phyloP scores from a whole-genome alignment of 2,329 filamentous ascomycete genomes.

The Clarireedia sp. region DNA sequence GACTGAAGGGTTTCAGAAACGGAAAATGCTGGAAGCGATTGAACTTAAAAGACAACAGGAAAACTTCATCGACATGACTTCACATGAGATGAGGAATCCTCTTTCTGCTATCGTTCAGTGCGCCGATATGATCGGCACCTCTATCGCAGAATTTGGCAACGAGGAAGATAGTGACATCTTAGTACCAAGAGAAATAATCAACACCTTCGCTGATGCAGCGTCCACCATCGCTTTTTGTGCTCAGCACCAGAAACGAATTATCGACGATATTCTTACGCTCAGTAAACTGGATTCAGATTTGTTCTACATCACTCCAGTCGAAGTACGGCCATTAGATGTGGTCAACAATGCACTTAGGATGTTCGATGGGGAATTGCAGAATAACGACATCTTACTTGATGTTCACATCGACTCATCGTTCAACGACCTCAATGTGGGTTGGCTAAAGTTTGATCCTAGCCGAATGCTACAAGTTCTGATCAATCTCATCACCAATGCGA shows the following conservation, averaged over 20 bases:
- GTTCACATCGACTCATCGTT: constrained; percentile 58
- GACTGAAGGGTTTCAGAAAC: constrained; percentile 39
- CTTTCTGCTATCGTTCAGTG: constrained; percentile 63
- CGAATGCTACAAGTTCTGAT: constrained; percentile 72
- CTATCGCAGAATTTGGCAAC: constrained; percentile 30
- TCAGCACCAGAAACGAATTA: constrained; percentile 61
- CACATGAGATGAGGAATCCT: constrained; percentile 66
- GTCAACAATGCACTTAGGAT: constrained; percentile 65
- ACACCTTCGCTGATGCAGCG: constrained; percentile 61
- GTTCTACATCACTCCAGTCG: constrained; percentile 60
- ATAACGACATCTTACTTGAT: constrained; percentile 58
- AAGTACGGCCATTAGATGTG: constrained; percentile 60
- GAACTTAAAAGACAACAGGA: constrained; percentile 63
- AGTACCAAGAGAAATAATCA: constrained; percentile 42
- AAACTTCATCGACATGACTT: constrained; percentile 72
- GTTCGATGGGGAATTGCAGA: constrained; percentile 68
- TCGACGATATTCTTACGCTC: constrained; percentile 59
- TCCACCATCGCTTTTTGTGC: constrained; percentile 75
- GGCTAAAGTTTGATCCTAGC: constrained; percentile 63
- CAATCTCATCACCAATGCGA: constrained; percentile 71
- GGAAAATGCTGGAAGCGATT: constrained; percentile 44
- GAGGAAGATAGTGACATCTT: constrained; percentile 58
- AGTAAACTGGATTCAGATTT: constrained; percentile 65
- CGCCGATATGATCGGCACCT: constrained; percentile 57
- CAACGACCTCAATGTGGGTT: constrained; percentile 49